A percentile compares a stretch with the other conserved stretches of the same genome.
phyloP scores from a whole-genome alignment of 2,329 filamentous ascomycete genomes.

The Pseudogymnoascus sp. region DNA sequence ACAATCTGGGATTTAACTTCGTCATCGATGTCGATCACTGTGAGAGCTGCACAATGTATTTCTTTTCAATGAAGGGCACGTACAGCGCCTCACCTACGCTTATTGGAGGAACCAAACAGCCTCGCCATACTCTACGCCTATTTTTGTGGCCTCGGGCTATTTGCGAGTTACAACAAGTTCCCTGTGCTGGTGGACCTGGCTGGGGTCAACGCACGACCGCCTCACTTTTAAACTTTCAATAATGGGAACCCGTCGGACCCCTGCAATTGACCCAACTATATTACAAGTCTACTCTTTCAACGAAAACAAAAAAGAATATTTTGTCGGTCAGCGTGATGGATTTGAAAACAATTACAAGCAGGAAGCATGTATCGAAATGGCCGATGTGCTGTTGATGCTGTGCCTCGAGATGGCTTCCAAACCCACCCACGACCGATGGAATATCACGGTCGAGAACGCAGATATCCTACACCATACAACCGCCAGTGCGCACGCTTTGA shows the following conservation, averaged over 20 bases:
- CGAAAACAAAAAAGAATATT: not conserved
- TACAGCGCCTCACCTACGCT: not conserved
- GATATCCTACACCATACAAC: not conserved
- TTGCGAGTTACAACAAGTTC: not conserved
- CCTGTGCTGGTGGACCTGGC: not conserved
- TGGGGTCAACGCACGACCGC: not conserved
- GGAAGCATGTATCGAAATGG: conserved; percentile 8
- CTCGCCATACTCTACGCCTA: not conserved
- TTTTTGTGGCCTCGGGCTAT: not conserved
- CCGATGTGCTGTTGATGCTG: not conserved
- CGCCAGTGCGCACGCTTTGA: not conserved
- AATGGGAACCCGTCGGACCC: not conserved
- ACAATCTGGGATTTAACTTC: not conserved
- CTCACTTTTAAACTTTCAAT: not conserved
- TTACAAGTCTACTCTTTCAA: conserved; percentile 1
- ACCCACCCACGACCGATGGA: not conserved
- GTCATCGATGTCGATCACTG: not conserved
- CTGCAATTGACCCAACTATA: not conserved
- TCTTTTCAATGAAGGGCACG: not conserved
- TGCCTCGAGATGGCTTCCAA: conserved; percentile 5
- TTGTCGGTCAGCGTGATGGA: conserved; percentile 5
- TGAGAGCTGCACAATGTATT: not conserved
- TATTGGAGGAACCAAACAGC: conserved; percentile 1
- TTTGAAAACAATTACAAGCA: conserved; percentile 2
- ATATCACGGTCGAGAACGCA: not conserved